phyloP scores from a whole-genome alignment of 257 asterid species.

The Nicotiana obtusifolia region DNA sequence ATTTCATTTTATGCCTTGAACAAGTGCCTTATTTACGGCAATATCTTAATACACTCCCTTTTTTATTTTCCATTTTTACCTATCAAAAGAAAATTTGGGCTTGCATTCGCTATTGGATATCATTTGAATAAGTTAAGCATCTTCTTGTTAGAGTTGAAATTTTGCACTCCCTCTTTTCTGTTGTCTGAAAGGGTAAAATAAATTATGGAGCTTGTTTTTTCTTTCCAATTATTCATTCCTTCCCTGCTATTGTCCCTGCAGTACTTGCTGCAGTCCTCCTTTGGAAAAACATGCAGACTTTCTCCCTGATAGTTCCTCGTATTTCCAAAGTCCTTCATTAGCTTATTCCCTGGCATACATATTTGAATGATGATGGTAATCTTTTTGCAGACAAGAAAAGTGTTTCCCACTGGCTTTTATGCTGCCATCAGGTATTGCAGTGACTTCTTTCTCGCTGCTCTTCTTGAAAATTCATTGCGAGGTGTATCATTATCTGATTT shows the following conservation, averaged over 20 bases:
- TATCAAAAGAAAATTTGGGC: neutral
- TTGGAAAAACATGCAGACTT: constrained; percentile 64
- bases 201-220: neutral
- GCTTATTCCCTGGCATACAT: neutral
- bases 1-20: neutral
- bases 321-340: neutral
- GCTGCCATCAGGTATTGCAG: constrained; percentile 56
- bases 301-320: constrained; percentile 49
- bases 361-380: neutral
- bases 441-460: neutral
- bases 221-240: constrained; percentile 1
- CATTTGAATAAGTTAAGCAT: neutral
- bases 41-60: neutral
- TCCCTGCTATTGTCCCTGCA: constrained; percentile 32
- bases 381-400: constrained; percentile 39
- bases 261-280: constrained; percentile 62
- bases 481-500: neutral
- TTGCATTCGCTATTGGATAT: neutral
- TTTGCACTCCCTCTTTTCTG: neutral
- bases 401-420: constrained; percentile 63
- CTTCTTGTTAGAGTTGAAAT: neutral
- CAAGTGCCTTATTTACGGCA: neutral
- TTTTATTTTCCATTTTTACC: no score
- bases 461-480: neutral
- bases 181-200: neutral